phyloP scores from a whole-genome alignment of 352 stramenopile species.

The Phytophthora ramorum region DNA sequence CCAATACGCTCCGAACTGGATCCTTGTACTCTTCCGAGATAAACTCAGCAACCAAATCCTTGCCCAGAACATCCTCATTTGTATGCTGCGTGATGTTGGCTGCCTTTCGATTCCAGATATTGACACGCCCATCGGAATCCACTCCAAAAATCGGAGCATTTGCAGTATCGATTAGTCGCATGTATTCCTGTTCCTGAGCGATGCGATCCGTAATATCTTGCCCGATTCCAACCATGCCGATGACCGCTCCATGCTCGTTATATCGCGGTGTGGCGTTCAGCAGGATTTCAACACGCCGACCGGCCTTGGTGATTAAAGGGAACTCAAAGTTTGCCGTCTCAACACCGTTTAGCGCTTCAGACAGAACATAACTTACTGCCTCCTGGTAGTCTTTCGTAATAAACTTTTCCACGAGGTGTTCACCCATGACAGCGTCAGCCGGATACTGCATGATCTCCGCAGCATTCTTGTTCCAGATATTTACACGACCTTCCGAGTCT shows the following conservation, averaged over 20 bases:
- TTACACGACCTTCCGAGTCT: slow-evolving; percentile 61
- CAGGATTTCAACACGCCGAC: slow-evolving; percentile 51
- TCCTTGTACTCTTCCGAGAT: slow-evolving; percentile 42
- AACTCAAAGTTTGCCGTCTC: slow-evolving; percentile 77
- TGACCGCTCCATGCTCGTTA: slow-evolving; percentile 52
- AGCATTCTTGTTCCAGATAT: slow-evolving; percentile 75
- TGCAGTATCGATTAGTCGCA: slow-evolving; percentile 70
- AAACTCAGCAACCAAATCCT: slow-evolving; percentile 48
- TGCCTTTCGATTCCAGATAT: slow-evolving; percentile 73
- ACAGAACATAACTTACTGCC: slow-evolving; percentile 58
- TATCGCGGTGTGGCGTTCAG: slow-evolving; percentile 61
- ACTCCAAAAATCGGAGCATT: slow-evolving; percentile 80
- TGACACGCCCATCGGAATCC: slow-evolving; percentile 57
- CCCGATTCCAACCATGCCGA: slow-evolving; percentile 69
- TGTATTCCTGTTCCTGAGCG: slow-evolving; percentile 75
- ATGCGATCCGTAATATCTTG: slow-evolving; percentile 72
- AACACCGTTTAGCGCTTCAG: slow-evolving; percentile 61
- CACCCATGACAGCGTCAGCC: slow-evolving; percentile 62
- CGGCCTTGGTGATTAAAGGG: slow-evolving; percentile 56
- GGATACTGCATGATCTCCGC: slow-evolving; percentile 72
- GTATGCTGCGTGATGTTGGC: slow-evolving; percentile 64
- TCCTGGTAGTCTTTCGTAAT: slow-evolving; percentile 68
- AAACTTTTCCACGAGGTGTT: slow-evolving; percentile 69
- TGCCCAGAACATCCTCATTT: slow-evolving; percentile 54
- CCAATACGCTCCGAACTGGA: slow-evolving; percentile 36